Base-by-base conservation (phyloP, 805 yeast genomes). In the Candida alai region DNA sequence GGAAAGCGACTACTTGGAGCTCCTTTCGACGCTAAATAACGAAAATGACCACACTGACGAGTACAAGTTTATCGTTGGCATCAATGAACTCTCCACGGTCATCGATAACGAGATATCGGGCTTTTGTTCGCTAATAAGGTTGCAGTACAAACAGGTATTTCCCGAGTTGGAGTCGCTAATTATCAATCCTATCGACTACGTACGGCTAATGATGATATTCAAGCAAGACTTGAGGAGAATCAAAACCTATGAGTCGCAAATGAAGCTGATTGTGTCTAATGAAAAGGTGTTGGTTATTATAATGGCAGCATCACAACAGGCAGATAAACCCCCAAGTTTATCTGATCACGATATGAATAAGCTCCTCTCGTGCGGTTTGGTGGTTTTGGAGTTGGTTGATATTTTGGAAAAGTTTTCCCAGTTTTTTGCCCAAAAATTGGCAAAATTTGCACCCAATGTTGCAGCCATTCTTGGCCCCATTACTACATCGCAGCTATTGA, bases 381-480 rank as follows among this genome's bases (percentile, higher is more conserved):
- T 74, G 3, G 50, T 84, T 1, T 34, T 71, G 4, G 58, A 62
- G 6, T 59, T 86, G 9, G 63, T 69, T 27, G 56, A 52, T 0
- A 58, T 74, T 1, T 63, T 73, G 36, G 39, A 39, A 2, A 54
- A 57, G 23, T 66, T 87, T 6, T 67, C 77, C 1, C 37, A 51
- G 1, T 82, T 71, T 46, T 76, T 87, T 11, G 63, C 89, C 0
- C 52, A 68, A 1, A 73, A 77, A 45, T 66, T 84, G 15, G 59
- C 71, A 2, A 51, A 56, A 2, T 70, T 79, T 44, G 94, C 96
- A 0, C 98, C 97, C 2, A 90, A 93, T 53, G 58, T 85, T 1
- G 68, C 85, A 3, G 76, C 76, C 0, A 61, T 93, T 6, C 66
- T 90, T 2, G 94, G 95, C 0, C 64, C 94, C 0, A 62, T 72